Percentiles rank a stretch among this genome's conserved stretches.
These are phyloP conservation scores for Backusella tarrabulga DNA, from an alignment of 192 early-diverging fungal genomes.

Conservation along the genomic window DNA sequence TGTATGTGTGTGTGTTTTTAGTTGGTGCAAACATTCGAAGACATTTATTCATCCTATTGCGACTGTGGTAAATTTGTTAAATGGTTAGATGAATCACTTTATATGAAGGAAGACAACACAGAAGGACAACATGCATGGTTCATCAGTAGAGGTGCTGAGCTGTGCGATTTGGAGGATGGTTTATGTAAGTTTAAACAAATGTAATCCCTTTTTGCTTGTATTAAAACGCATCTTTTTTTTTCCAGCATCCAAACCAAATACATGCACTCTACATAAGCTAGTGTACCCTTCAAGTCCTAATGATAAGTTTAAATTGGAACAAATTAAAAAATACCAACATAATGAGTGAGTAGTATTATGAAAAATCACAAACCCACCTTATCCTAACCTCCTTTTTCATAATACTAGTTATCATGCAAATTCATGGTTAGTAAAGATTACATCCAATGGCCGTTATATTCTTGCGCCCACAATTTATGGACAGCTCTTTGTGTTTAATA, in stretches of 20 bases:
- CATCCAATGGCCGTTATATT: constrained; percentile 87
- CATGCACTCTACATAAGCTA: constrained; percentile 82
- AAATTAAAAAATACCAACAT: constrained; percentile 76
- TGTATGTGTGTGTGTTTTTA: constrained; percentile 18
- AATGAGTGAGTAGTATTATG: constrained; percentile 57
- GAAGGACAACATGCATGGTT: constrained; percentile 68
- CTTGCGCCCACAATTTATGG: constrained; percentile 89
- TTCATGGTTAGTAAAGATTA: constrained; percentile 92
- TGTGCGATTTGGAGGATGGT: constrained; percentile 78
- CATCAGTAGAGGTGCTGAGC: constrained; percentile 86
- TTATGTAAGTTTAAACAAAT: constrained; percentile 50
- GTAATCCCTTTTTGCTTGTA: too few species aligned
- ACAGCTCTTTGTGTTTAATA: constrained; percentile 80
- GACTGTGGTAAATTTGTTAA: constrained; percentile 91
- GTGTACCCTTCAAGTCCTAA: constrained; percentile 77
- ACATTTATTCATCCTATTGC: constrained; percentile 92
- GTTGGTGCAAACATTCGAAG: constrained; percentile 61
- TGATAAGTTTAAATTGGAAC: constrained; percentile 69
- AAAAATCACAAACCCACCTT: neutral
- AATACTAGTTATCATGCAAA: constrained; percentile 74
- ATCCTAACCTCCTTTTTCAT: neutral
- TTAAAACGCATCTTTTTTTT: neutral
- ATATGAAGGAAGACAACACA: constrained; percentile 19
- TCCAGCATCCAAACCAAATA: constrained; percentile 79
- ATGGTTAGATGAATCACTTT: constrained; percentile 57